Base-by-base conservation (phyloP, 495 filamentous ascomycete genomes). In the Trichoderma reesei region DNA sequence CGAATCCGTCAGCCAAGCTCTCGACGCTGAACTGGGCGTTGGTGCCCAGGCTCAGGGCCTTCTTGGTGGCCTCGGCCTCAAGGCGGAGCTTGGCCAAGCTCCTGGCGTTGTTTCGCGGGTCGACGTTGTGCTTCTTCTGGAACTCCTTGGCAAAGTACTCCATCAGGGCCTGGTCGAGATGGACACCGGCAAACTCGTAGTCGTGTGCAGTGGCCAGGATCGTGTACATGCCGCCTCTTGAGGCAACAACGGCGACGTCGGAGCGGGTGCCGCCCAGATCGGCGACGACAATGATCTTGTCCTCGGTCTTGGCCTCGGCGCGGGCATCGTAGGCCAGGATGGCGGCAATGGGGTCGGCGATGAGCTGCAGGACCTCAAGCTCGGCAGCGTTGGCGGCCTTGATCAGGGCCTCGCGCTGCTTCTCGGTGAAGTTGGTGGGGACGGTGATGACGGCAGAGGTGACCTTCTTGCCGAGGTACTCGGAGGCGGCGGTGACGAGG, bases 131-230 rank as follows among this genome's bases (percentile, higher is more conserved):
- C 68, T 75, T 74, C 84, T 98, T 97, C 67, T 93, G 80, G 78
- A 98, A 98, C 75, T 97, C 94, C 83, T 98, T 98, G 65, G 94
- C 88, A 70, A 97, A 97, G 81, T 96, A 86, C 73, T 98, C 92
- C 68, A 96, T 88, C 59, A 98, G 82, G 41, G 95, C 86, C 70
- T 92, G 82, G 77, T 98, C 94, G 41, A 98, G 78, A 56, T 89
- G 85, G 33, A 82, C 76, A 68, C 94, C 94, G 60, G 87, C 85
- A 65, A 90, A 88, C 71, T 96, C 91, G 74, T 95, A 96, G 80
- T 98, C 94, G 76, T 98, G 94, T 14, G 87, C 85, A 39, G 93
- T 96, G 4, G 95, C 91, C 14, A 98, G 83, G 68, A 96, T 88
- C 59, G 90, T 96, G 83, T 98, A 98, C 81, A 98, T 94, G 68